Evolutionary conservation across 2,329 filamentous ascomycete species (phyloP).

Genomic region (Colletotrichum scovillei): DNA sequence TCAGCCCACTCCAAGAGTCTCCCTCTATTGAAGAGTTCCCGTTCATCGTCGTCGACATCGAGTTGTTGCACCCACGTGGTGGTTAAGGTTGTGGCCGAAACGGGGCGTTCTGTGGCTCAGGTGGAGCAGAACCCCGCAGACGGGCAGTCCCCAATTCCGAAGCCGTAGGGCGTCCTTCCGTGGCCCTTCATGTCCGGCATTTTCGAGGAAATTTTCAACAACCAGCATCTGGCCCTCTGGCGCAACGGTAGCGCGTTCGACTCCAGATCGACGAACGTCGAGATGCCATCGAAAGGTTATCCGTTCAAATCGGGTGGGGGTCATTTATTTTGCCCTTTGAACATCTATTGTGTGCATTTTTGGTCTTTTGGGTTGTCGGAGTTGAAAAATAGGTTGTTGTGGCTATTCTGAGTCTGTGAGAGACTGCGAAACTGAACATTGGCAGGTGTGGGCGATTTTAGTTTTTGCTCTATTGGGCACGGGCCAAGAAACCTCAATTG

Average conservation of each 20-base stretch:
- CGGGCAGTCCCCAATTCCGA: no score
- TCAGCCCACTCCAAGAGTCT: background rate
- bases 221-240: constrained; percentile 1
- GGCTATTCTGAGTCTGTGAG: background rate
- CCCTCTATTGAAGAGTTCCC: background rate
- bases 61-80: constrained; percentile 15
- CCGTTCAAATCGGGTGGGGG: constrained; percentile 35
- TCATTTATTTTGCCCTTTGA: background rate
- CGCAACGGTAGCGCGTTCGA: constrained; percentile 36
- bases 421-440: no score
- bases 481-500: no score
- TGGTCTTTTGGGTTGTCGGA: background rate
- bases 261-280: background rate
- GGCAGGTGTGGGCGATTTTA: background rate
- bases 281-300: constrained; percentile 31
- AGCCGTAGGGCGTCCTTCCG: rapidly evolving
- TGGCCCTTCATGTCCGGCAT: background rate
- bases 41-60: constrained; percentile 15
- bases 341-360: background rate
- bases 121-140: constrained; percentile 11
- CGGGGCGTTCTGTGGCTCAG: background rate
- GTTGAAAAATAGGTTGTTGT: background rate
- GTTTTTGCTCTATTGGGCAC: no score
- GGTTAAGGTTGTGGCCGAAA: constrained; percentile 11
- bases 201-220: rapidly evolving